Conservation (phyloP, 768 basidiomycete genomes). For the Leccinellum luteum region DNA sequence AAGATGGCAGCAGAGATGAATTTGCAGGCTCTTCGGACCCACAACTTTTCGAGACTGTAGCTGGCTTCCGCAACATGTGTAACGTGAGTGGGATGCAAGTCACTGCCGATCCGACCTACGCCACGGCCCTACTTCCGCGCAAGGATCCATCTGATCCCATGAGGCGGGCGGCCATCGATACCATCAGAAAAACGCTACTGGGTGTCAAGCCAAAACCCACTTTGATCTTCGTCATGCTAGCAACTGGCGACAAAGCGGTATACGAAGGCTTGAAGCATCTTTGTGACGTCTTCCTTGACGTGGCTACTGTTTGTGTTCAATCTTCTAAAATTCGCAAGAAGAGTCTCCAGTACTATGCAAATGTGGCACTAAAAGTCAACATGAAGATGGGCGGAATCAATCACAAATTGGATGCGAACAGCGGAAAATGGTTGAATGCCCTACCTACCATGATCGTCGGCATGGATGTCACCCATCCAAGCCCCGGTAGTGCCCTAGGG, state of each 20-base stretch:
- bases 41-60: conserved; percentile 42
- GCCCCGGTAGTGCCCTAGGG: conserved; percentile 60
- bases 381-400: conserved; percentile 56
- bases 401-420: conserved; percentile 41
- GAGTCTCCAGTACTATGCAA: conserved; percentile 51
- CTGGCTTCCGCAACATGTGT: conserved; percentile 65
- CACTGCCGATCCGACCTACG: conserved; percentile 30
- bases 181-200: conserved; percentile 43
- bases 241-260: conserved; percentile 45
- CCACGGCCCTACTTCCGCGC: conserved; percentile 44
- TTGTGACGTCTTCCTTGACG: conserved; percentile 48
- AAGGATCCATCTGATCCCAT: conserved; percentile 54
- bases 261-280: conserved; percentile 54
- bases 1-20: conserved; percentile 58
- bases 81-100: conserved; percentile 59
- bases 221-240: conserved; percentile 46
- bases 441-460: conserved; percentile 53
- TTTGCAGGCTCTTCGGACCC: conserved; percentile 55
- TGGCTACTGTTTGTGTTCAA: conserved; percentile 71
- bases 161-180: conserved; percentile 46
- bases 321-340: conserved; percentile 67
- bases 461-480: conserved; percentile 76
- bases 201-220: conserved; percentile 39
- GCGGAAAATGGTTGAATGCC: conserved; percentile 36
- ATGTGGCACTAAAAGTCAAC: conserved; percentile 55